Conservation (phyloP, 1,139 yeast genomes). For the Pneumocystis canis region DNA sequence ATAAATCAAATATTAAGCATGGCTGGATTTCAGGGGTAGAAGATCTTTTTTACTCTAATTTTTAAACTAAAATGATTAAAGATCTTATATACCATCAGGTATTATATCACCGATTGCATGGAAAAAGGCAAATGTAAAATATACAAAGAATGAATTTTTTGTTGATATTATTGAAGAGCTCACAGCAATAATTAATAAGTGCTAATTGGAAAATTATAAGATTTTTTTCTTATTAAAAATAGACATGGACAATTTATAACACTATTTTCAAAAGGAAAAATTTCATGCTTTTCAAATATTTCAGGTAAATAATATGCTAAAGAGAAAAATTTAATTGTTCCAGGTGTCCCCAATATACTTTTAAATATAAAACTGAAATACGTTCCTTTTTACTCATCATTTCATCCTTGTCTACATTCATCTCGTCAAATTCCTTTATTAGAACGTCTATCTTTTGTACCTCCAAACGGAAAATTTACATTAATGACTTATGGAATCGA, state of each 20-base stretch:
- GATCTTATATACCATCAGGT: not conserved
- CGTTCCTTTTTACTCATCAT: slow-evolving; percentile 27
- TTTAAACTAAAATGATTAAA: not conserved
- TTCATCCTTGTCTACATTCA: slow-evolving; percentile 43
- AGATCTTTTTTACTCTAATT: not conserved
- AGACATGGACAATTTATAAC: not conserved
- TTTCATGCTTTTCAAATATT: not conserved
- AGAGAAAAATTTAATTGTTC: slow-evolving; percentile 27
- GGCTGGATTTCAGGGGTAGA: slow-evolving; percentile 13
- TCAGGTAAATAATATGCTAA: not conserved
- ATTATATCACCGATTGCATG: slow-evolving; percentile 40
- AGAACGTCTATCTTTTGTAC: slow-evolving; percentile 46
- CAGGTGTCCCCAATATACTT: slow-evolving; percentile 62
- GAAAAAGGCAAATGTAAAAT: slow-evolving; percentile 52
- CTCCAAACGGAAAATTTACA: slow-evolving; percentile 71
- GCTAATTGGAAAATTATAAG: not conserved
- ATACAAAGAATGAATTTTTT: slow-evolving; percentile 65
- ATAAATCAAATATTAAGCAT: slow-evolving; percentile 19
- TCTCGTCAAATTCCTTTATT: slow-evolving; percentile 21
- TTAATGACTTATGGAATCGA: slow-evolving; percentile 29
- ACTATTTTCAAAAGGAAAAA: not conserved
- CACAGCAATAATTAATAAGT: not conserved
- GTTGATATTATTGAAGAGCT: slow-evolving; percentile 51
- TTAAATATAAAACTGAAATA: slow-evolving; percentile 37
- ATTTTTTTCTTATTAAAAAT: not conserved